Percentiles rank a stretch among this genome's conserved stretches.
These are phyloP conservation scores for Aspergillus sclerotiicarbonarius DNA, from an alignment of 495 filamentous ascomycete species.

Conservation along the genomic window DNA sequence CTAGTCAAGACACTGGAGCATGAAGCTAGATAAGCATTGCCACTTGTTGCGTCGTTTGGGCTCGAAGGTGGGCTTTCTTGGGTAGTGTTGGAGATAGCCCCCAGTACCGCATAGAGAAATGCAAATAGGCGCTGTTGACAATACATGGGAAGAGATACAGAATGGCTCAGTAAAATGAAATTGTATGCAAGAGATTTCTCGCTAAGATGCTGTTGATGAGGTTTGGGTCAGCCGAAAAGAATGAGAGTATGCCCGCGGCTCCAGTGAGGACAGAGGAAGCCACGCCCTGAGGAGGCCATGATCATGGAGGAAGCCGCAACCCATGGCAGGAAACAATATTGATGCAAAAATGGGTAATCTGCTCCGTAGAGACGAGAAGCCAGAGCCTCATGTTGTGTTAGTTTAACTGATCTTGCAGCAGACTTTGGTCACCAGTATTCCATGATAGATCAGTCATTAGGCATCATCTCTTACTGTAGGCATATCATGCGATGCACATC, in stretches of 20 bases:
- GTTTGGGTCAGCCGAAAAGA: background rate
- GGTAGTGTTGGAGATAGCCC: background rate
- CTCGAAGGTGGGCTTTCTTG: background rate
- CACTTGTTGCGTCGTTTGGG: background rate
- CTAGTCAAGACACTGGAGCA: background rate
- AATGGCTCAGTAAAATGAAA: background rate
- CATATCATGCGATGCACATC: no score
- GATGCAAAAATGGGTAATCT: no score
- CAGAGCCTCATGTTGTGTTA: no score
- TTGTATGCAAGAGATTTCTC: background rate
- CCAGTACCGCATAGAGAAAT: constrained; percentile 7
- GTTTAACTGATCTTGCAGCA: no score
- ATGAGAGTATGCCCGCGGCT: background rate
- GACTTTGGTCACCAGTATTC: no score
- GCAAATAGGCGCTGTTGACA: constrained; percentile 10
- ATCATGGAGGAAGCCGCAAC: background rate
- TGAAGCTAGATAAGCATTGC: background rate
- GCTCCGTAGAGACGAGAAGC: no score
- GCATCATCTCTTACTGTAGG: no score
- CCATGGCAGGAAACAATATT: background rate
- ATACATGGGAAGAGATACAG: constrained; percentile 9
- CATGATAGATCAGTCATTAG: no score
- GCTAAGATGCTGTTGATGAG: background rate
- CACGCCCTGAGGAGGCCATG: background rate
- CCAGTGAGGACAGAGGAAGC: background rate